Evolutionary conservation across 176 grass and related monocot genomes (phyloP).

Genomic region (Rhynchospora tenuis): DNA sequence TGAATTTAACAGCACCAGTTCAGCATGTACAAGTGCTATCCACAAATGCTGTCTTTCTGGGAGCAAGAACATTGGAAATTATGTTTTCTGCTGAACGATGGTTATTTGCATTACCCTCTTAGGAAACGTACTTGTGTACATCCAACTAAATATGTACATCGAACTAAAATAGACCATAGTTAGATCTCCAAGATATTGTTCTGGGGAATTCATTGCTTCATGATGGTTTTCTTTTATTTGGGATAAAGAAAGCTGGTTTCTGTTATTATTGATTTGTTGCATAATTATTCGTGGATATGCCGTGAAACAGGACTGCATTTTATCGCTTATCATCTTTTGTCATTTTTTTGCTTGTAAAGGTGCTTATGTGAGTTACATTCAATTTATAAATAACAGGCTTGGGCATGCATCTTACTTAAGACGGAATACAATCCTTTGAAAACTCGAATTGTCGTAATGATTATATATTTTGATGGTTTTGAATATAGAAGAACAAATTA

Average conservation of each 20-base stretch:
- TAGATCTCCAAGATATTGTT: neutral
- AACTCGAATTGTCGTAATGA: no score
- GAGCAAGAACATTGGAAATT: neutral
- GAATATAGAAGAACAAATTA: no score
- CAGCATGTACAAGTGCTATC: neutral
- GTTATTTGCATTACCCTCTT: neutral
- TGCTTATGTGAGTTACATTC: neutral
- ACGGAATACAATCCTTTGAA: no score
- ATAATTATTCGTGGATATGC: neutral
- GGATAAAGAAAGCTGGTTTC: neutral
- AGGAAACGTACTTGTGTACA: neutral
- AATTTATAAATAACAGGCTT: neutral
- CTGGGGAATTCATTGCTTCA: neutral
- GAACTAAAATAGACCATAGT: neutral
- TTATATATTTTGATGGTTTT: no score
- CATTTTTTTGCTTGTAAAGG: neutral
- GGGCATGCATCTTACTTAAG: neutral
- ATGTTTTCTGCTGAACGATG: neutral
- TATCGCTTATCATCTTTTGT: neutral
- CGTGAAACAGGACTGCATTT: neutral
- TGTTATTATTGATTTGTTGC: neutral
- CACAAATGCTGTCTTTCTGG: neutral
- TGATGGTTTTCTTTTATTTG: neutral
- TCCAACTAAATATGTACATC: neutral
- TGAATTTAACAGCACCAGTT: neutral